Percentiles rank a stretch among this genome's conserved stretches.
These are phyloP conservation scores for Penicillium nucicola DNA, from an alignment of 495 filamentous ascomycete species.

Conservation along the genomic window DNA sequence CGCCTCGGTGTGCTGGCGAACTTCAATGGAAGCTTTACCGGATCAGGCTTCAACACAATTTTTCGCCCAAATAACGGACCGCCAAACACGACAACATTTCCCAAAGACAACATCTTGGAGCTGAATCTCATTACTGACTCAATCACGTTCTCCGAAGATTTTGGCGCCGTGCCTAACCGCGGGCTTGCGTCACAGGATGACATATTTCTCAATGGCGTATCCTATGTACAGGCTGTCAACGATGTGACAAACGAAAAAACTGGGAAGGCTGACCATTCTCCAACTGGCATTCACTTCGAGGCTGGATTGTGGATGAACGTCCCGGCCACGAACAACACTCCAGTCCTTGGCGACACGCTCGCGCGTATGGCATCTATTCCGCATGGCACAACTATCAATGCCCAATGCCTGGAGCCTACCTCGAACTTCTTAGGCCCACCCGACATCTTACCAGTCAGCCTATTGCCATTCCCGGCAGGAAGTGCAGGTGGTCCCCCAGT, in stretches of 20 bases:
- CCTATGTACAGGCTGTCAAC: constrained; percentile 2
- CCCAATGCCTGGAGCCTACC: constrained; percentile 1
- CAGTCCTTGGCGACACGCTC: constrained; percentile 4
- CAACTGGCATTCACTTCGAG: constrained; percentile 3
- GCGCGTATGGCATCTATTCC: constrained; percentile 6
- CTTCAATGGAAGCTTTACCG: constrained; percentile 3
- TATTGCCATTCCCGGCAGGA: background rate
- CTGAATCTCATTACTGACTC: background rate
- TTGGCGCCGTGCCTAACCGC: constrained; percentile 1
- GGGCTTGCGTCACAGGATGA: background rate
- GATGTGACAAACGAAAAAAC: constrained; percentile 1
- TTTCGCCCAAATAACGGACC: constrained; percentile 1
- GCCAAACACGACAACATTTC: background rate
- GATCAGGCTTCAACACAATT: constrained; percentile 1
- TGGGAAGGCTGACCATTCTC: background rate
- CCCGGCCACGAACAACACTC: constrained; percentile 1
- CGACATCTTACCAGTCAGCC: background rate
- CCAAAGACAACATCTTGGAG: constrained; percentile 1
- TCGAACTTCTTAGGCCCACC: background rate
- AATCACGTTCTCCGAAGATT: background rate
- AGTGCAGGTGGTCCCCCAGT: too few relatives aligned
- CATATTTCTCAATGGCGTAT: constrained; percentile 1
- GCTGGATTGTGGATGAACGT: constrained; percentile 3
- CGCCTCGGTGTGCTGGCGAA: background rate
- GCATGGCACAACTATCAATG: constrained; percentile 9